Base-by-base conservation (phyloP, 1,284 basidiomycete genomes). In the Mycocalia duriaeana region DNA sequence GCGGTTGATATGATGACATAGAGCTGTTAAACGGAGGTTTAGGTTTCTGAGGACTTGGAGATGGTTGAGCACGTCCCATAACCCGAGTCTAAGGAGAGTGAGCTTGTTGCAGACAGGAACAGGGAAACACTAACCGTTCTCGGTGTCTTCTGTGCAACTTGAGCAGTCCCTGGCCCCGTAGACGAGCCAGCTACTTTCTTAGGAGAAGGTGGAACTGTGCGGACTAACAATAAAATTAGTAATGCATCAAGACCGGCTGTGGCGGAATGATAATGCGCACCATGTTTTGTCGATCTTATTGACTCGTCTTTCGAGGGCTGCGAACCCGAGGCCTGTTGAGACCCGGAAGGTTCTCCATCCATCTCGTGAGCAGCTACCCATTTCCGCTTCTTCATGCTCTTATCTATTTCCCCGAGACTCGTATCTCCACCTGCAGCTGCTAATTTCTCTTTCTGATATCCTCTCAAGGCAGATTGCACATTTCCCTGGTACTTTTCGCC, bases 401-500 rank as follows among this genome's bases (percentile, higher is more conserved):
- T 73, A 53, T 88, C 84, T 45, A 87, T 78, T 49, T 81, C 79
- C 14, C 76, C 70, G 51, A 75, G 65, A 42, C 67, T 66, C 23
- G 69, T 63, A 50, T 69, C 69, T 53, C 63, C 67, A 16, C 74
- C 75, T 5, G 69, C 68, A 26, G 67, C 71, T 9, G 69, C 70
- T 44, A 81, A 62, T 46, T 68, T 69, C 47, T 82, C 80, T 57
- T 74, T 79, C 64, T 83, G 83, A 44, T 81, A 64, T 8, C 78
- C 84, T 51, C 78, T 73, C 48, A 88, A 64, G 38, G 82, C 84
- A 9, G 75, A 76, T 55, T 86, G 80, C 18, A 88, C 70, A 56
- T 87, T 80, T 2, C 85, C 87, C 44, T 82, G 72, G 62, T 89
- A 89, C 58, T 85, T 88, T 46, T 81, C 80, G 22, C 75, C 77